Conservation (phyloP, 768 basidiomycete genomes). For the Tulasnella sp. region DNA sequence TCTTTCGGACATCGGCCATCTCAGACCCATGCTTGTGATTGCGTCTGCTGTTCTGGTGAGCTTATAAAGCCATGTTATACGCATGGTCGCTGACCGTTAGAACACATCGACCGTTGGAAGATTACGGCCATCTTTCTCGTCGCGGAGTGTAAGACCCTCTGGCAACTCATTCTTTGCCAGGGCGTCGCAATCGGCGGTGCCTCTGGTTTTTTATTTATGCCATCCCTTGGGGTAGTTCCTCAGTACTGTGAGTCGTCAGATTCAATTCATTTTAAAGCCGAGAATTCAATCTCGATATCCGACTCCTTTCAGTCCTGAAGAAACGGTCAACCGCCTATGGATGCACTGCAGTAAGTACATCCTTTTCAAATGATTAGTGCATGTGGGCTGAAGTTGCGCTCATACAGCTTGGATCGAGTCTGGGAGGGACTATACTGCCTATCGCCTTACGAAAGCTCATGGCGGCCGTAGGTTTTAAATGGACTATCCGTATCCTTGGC, state of each 20-base stretch:
- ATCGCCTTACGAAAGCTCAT: conserved; percentile 22
- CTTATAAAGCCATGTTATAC: no score
- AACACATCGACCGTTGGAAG: not conserved
- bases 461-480: conserved; percentile 18
- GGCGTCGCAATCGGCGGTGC: conserved; percentile 16
- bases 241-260: conserved; percentile 1
- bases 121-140: conserved; percentile 13
- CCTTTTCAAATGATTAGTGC: not conserved
- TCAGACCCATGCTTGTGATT: not conserved
- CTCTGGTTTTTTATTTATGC: conserved; percentile 14
- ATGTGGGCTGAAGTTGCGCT: not conserved
- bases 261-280: not conserved
- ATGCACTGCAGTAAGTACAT: conserved; percentile 40
- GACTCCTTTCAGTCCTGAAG: conserved; percentile 25
- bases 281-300: not conserved
- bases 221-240: conserved; percentile 1
- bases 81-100: not conserved
- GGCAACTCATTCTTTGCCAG: conserved; percentile 19
- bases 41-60: conserved; percentile 10
- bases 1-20: conserved; percentile 4
- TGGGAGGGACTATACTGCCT: conserved; percentile 22
- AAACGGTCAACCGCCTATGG: conserved; percentile 52
- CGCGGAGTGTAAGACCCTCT: conserved; percentile 19
- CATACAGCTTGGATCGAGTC: conserved; percentile 2
- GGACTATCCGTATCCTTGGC: conserved; percentile 54